Evolutionary conservation across 257 asterid genomes (phyloP).

Genomic region (Jaltomata sinuosa): DNA sequence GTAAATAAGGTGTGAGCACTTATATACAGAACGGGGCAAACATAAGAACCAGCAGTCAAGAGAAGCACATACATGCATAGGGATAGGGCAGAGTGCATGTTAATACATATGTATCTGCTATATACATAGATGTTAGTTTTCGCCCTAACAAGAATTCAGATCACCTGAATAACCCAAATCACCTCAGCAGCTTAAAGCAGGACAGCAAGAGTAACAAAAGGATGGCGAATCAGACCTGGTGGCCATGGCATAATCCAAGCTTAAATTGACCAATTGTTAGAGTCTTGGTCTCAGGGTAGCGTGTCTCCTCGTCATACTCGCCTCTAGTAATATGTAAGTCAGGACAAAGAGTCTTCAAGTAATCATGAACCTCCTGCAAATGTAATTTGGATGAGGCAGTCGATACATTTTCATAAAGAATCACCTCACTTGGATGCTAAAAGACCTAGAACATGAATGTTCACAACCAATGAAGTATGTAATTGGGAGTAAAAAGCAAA

Average conservation of each 20-base stretch:
- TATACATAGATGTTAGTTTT: neutral
- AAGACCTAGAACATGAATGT: neutral
- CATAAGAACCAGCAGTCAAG: neutral
- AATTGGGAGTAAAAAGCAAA: neutral
- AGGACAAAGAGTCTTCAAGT: constrained; percentile 79
- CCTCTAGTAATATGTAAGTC: constrained; percentile 88
- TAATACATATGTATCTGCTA: neutral
- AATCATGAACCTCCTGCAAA: constrained; percentile 89
- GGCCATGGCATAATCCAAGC: constrained; percentile 96
- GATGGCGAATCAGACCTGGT: constrained; percentile 48
- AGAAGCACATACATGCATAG: neutral
- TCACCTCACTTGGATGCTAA: neutral
- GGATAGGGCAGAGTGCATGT: neutral
- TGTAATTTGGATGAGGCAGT: neutral
- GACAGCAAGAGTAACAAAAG: neutral
- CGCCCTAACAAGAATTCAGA: neutral
- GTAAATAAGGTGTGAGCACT: neutral
- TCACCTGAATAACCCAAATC: neutral
- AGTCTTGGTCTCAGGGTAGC: constrained; percentile 87
- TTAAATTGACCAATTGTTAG: constrained; percentile 89
- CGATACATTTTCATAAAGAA: neutral
- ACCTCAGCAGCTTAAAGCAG: neutral
- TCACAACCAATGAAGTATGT: neutral
- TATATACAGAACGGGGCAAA: neutral
- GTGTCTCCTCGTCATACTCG: constrained; percentile 85